Base-by-base conservation (phyloP, 2,329 filamentous ascomycete species). In the Pyrenophora graminea region DNA sequence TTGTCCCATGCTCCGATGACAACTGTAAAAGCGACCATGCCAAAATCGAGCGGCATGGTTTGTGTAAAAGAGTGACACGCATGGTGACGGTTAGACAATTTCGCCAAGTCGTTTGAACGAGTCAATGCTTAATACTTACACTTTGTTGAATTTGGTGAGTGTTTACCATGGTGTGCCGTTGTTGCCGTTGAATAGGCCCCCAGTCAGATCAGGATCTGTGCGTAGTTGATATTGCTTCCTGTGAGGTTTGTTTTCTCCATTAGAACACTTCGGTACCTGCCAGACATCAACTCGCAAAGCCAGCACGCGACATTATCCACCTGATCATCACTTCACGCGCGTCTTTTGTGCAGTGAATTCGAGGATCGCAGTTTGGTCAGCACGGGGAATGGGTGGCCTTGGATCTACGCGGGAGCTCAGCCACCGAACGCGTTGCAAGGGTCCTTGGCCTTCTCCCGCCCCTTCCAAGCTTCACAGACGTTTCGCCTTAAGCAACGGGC, bases 341-440 rank as follows among this genome's bases (percentile, higher is more conserved):
- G 30, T 38, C 15, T 27, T 13, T 30, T 7, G 8, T 10, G 27
- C n/a, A 25, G 32, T 18, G 15, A 21, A 39, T 32, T 34, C 39
- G 44, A 39, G n/a, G n/a, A 12, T 38, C 13, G n/a, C 30, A 27
- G 34, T 18, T 6, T 15, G 10, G 17, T 12, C 30, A 37, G 23
- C 27, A 44, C 44, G 45, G 49, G 39, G 39, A 48, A 48, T 4
- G 6, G 42, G 44, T 9, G 39, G 44, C 44, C 37, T 19, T 31
- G 7, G 8, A 15, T 3, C 12, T 2, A 38, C 39, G 49, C 39
- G 39, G 44, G 13, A 38, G 30, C 49, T 48, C 44, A 52, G 49
- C 49, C 49, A 52, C 49, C 44, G 39, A 43, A 47, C 49, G 49
- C 49, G 49, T 48, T 27, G 49, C 49, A 48, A 39, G 49, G 49